A percentile compares a stretch with the other conserved stretches of the same genome.
These are phyloP conservation scores for Mucor saturninus DNA, from an alignment of 371 early-diverging fungal species.

Conservation along the genomic window DNA sequence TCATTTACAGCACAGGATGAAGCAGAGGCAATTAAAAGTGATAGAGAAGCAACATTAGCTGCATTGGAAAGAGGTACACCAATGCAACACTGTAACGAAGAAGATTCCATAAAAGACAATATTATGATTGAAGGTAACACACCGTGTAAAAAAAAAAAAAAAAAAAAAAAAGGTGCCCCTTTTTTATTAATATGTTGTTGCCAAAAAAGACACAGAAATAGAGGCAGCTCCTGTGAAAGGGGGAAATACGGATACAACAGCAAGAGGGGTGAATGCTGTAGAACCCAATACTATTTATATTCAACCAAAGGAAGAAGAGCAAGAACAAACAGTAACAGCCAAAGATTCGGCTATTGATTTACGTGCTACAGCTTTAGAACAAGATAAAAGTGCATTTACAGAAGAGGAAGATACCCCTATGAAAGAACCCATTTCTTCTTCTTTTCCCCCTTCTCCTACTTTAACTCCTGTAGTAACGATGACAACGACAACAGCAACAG, in stretches of 20 bases:
- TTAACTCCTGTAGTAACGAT: neutral
- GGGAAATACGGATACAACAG: neutral
- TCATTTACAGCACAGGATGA: constrained; percentile 48
- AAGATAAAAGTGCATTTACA: neutral
- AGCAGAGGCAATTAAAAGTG: constrained; percentile 22
- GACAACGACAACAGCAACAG: neutral
- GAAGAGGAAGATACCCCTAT: neutral
- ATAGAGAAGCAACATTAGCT: constrained; percentile 21
- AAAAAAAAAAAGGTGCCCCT: neutral
- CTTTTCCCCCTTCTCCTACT: constrained; percentile 1
- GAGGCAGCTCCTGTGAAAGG: neutral
- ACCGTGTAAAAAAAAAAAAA: neutral
- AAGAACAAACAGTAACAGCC: neutral
- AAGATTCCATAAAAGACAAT: constrained; percentile 1
- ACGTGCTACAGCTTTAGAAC: constrained; percentile 3
- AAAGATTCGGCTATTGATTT: constrained; percentile 24
- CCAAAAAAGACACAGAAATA: neutral
- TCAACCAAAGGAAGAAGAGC: neutral
- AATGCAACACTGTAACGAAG: constrained; percentile 1
- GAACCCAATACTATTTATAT: neutral
- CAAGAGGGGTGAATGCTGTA: neutral
- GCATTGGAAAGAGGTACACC: constrained; percentile 20
- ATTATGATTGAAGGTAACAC: constrained; percentile 8
- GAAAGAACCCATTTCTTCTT: neutral
- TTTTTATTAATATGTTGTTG: neutral